These are phyloP conservation scores for Nevesoporus exiguus DNA, from an alignment of 768 basidiomycete genomes.

Conservation along the genomic window DNA sequence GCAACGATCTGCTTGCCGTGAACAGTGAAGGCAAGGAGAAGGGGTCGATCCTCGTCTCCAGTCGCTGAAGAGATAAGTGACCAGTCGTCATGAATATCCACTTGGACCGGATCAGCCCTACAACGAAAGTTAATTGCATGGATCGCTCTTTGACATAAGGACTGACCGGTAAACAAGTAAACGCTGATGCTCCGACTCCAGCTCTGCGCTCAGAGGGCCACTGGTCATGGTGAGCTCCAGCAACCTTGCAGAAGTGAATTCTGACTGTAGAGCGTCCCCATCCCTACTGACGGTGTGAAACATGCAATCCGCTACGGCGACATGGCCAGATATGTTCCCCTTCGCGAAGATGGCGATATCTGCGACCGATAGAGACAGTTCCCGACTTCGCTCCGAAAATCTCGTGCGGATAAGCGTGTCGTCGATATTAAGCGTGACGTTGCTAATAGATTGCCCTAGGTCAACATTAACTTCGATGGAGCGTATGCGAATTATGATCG, in stretches of 20 bases:
- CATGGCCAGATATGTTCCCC: slow-evolving; percentile 68
- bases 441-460: slow-evolving; percentile 82
- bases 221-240: slow-evolving; percentile 74
- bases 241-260: slow-evolving; percentile 46
- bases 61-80: slow-evolving; percentile 42
- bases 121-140: slow-evolving; percentile 2
- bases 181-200: slow-evolving; percentile 76
- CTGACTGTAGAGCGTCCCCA: slow-evolving; percentile 36
- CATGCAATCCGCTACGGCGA: slow-evolving; percentile 63
- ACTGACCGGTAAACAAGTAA: slow-evolving; percentile 72
- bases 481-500: slow-evolving; percentile 67
- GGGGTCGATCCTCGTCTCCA: slow-evolving; percentile 44
- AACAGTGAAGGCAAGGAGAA: slow-evolving; percentile 74
- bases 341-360: slow-evolving; percentile 53
- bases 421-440: slow-evolving; percentile 59
- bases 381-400: slow-evolving; percentile 56
- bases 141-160: not conserved
- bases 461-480: slow-evolving; percentile 73
- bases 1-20: slow-evolving; percentile 64
- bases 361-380: slow-evolving; percentile 64
- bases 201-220: slow-evolving; percentile 58
- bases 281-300: slow-evolving; percentile 71
- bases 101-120: slow-evolving; percentile 75
- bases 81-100: slow-evolving; percentile 84
- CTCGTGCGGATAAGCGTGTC: slow-evolving; percentile 64